phyloP scores from a whole-genome alignment of 306 rosid species.

The Prunus salicina region DNA sequence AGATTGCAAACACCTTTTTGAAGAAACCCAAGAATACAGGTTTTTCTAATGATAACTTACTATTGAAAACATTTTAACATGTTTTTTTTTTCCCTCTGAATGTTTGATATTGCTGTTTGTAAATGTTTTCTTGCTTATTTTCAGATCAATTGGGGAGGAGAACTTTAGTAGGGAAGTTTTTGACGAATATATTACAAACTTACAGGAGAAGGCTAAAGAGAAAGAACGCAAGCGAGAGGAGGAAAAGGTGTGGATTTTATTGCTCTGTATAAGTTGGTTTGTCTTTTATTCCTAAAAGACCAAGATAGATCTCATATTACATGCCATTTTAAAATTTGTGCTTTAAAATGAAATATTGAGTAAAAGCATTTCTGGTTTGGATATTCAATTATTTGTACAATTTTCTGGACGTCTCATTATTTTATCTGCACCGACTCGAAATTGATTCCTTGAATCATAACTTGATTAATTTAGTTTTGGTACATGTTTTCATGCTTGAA shows the following conservation, averaged over 20 bases:
- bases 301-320: background rate
- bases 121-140: slow-evolving; percentile 13
- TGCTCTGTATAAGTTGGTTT: background rate
- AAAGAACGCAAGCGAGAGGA: slow-evolving; percentile 97
- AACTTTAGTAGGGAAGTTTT: slow-evolving; percentile 60
- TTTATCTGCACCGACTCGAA: background rate
- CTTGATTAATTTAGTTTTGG: background rate
- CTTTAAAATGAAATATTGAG: background rate
- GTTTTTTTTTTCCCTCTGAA: background rate
- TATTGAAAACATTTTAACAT: background rate
- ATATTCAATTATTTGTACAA: background rate
- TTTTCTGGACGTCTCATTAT: background rate
- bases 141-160: slow-evolving; percentile 82
- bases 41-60: slow-evolving; percentile 17
- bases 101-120: background rate
- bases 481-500: background rate
- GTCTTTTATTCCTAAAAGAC: background rate
- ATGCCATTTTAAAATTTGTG: background rate
- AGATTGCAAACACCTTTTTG: slow-evolving; percentile 76
- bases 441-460: background rate
- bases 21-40: slow-evolving; percentile 93
- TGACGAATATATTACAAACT: slow-evolving; percentile 64
- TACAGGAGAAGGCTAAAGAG: slow-evolving; percentile 87
- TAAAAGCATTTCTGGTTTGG: background rate
- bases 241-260: slow-evolving; percentile 52